A percentile compares a stretch with the other conserved stretches of the same genome.
Evolutionary conservation across 805 yeast genomes (phyloP).

Genomic region (Dipodascus albidus): DNA sequence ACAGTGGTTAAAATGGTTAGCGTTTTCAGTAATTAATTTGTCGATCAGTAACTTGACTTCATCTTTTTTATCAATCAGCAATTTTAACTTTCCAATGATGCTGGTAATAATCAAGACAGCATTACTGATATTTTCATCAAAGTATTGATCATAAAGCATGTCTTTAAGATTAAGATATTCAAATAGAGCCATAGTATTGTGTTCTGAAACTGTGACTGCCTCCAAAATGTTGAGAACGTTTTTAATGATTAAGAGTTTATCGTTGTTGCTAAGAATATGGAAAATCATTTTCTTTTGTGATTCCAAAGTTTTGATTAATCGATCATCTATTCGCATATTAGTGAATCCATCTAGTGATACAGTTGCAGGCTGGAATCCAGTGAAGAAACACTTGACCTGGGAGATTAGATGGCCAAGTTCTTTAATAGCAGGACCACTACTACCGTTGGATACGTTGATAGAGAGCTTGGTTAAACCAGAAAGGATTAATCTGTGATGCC

Average conservation of each 20-base stretch:
- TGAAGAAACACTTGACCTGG: neutral
- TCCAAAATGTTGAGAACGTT: neutral
- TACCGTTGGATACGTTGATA: neutral
- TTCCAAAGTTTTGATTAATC: neutral
- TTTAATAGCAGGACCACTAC: neutral
- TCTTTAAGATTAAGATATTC: neutral
- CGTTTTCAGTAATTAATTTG: neutral
- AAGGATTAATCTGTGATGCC: neutral
- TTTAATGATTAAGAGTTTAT: neutral
- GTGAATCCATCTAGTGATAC: neutral
- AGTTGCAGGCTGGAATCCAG: neutral
- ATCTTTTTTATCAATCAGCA: neutral
- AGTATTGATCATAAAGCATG: neutral
- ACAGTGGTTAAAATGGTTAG: neutral
- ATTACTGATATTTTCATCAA: neutral
- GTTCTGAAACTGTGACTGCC: neutral
- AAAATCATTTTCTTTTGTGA: neutral
- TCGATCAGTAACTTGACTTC: neutral
- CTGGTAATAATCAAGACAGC: neutral
- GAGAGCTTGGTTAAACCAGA: neutral
- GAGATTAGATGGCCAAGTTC: neutral
- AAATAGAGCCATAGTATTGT: neutral
- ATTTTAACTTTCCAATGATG: neutral
- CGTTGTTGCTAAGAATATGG: neutral
- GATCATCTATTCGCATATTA: neutral